phyloP scores from a whole-genome alignment of 768 basidiomycete species.

The Tulasnella sp. region DNA sequence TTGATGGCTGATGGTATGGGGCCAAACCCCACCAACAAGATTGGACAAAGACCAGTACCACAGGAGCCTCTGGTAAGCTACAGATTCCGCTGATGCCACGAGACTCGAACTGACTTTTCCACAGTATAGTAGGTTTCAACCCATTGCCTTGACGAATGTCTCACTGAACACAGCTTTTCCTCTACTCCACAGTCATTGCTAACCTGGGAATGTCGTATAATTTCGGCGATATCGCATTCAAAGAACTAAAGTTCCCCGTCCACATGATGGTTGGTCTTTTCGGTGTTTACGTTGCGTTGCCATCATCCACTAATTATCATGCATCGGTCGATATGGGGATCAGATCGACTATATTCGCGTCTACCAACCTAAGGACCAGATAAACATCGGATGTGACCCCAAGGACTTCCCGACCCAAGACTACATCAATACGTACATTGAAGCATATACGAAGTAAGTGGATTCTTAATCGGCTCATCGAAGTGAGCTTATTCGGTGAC shows the following conservation, averaged over 20 bases:
- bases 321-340: too few species aligned
- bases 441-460: not conserved
- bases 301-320: not conserved
- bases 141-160: too few species aligned
- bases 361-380: slow-evolving; percentile 57
- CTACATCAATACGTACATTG: slow-evolving; percentile 56
- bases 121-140: not conserved
- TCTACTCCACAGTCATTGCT: too few species aligned
- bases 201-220: slow-evolving; percentile 8
- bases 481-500: slow-evolving; percentile 41
- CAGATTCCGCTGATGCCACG: too few species aligned
- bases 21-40: slow-evolving; percentile 46
- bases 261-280: slow-evolving; percentile 48
- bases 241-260: slow-evolving; percentile 54
- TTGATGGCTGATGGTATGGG: slow-evolving; percentile 48
- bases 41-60: slow-evolving; percentile 54
- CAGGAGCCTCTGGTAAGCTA: slow-evolving; percentile 67
- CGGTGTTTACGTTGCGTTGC: too few species aligned
- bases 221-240: slow-evolving; percentile 2
- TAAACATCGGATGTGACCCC: slow-evolving; percentile 81
- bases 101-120: not conserved
- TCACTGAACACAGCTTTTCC: too few species aligned
- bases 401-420: slow-evolving; percentile 58
- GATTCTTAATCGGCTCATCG: not conserved
- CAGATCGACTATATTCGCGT: slow-evolving; percentile 75